phyloP scores from a whole-genome alignment of 1,284 basidiomycete species.

The Sanghuangporus baumii region DNA sequence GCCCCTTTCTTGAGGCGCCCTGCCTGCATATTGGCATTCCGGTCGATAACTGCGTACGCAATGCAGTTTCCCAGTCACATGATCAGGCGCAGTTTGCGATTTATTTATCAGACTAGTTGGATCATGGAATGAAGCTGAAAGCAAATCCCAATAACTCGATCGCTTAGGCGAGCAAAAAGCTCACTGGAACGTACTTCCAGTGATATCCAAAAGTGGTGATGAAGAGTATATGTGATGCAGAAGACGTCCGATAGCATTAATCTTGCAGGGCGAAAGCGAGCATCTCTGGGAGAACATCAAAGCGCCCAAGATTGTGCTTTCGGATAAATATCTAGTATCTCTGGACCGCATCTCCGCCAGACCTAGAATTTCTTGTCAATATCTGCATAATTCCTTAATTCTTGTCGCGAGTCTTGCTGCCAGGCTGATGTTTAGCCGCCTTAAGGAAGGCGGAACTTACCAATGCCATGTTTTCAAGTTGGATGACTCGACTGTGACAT shows the following conservation, averaged over 20 bases:
- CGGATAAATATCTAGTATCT: slow-evolving; percentile 20
- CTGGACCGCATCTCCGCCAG: slow-evolving; percentile 30
- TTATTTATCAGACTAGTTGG: slow-evolving; percentile 50
- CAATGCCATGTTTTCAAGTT: background rate
- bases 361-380: slow-evolving; percentile 37
- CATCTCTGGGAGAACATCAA: slow-evolving; percentile 25
- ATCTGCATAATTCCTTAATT: slow-evolving; percentile 32
- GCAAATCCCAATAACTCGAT: slow-evolving; percentile 48
- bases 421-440: background rate
- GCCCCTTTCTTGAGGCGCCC: no score
- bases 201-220: slow-evolving; percentile 31
- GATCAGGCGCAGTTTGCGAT: slow-evolving; percentile 44
- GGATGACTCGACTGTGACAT: background rate
- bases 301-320: slow-evolving; percentile 23
- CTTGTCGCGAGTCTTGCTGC: background rate
- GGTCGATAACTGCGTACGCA: slow-evolving; percentile 31
- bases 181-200: slow-evolving; percentile 42
- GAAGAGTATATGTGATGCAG: slow-evolving; percentile 35
- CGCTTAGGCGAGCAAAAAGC: slow-evolving; percentile 42
- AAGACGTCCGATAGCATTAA: slow-evolving; percentile 44
- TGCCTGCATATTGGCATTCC: no score
- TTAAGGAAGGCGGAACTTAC: background rate
- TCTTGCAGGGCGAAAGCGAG: slow-evolving; percentile 24
- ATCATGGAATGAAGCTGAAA: slow-evolving; percentile 45
- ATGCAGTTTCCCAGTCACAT: slow-evolving; percentile 38